phyloP scores from a whole-genome alignment of 345 rosid genomes.

The Trapa incisa region DNA sequence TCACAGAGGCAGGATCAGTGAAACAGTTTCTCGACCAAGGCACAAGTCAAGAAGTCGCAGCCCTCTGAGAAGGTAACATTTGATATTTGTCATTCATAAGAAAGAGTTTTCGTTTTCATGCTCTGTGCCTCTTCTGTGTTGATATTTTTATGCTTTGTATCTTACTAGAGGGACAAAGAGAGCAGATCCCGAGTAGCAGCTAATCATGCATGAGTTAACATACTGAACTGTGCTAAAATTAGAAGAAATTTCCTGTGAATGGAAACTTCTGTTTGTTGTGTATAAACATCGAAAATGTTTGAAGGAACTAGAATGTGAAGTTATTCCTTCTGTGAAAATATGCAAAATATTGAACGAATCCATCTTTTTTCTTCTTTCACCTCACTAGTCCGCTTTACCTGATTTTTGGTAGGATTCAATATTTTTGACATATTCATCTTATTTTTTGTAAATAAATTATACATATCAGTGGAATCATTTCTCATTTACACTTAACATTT shows the following conservation, averaged over 20 bases:
- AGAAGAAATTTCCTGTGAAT: neutral
- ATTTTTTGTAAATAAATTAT: neutral
- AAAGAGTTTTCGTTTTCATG: neutral
- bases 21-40: slow-evolving; percentile 22
- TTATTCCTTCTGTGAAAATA: neutral
- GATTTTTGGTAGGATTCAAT: neutral
- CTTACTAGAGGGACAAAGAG: neutral
- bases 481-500: neutral
- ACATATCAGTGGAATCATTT: neutral
- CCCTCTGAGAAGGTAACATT: slow-evolving; percentile 25
- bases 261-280: neutral
- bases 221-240: neutral
- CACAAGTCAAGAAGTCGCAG: slow-evolving; percentile 31
- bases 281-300: neutral
- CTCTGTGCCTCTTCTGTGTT: too few relatives aligned
- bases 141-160: neutral
- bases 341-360: neutral
- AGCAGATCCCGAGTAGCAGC: neutral
- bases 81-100: neutral
- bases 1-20: slow-evolving; percentile 29
- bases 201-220: neutral
- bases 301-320: neutral
- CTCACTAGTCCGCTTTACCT: neutral
- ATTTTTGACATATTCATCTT: neutral
- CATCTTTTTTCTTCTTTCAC: neutral